Percentiles rank a stretch among this genome's conserved stretches.
These are phyloP conservation scores for Drechslerella dactyloides DNA, from an alignment of 2,329 filamentous ascomycete species.

Conservation along the genomic window DNA sequence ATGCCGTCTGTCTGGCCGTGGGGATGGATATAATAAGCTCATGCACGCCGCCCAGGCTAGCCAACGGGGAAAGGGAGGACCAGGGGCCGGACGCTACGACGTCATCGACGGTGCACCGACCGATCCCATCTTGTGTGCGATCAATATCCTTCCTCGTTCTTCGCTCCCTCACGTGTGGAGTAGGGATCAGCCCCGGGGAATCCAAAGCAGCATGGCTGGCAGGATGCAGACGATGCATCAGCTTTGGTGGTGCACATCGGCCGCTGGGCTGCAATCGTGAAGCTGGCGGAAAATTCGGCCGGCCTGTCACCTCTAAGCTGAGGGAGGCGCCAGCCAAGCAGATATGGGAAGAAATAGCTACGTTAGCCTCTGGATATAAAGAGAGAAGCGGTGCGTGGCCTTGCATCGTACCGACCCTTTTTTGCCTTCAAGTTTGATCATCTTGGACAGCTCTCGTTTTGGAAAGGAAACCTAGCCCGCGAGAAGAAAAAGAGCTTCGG, in stretches of 20 bases:
- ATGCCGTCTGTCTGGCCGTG: no score
- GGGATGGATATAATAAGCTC: no score
- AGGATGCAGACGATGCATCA: neutral
- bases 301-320: neutral
- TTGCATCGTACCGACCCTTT: neutral
- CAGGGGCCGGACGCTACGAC: no score
- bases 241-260: neutral
- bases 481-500: neutral
- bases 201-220: no score
- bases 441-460: neutral
- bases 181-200: neutral
- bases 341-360: neutral
- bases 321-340: neutral
- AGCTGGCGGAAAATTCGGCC: neutral
- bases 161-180: neutral
- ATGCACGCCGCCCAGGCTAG: no score
- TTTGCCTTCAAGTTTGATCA: neutral
- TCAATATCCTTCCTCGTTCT: no score
- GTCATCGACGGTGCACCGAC: no score
- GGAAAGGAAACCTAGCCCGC: neutral
- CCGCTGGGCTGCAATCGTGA: slow-evolving; percentile 3
- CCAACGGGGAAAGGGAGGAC: no score
- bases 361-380: neutral
- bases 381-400: neutral
- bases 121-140: no score